Evolutionary conservation across 768 basidiomycete species (phyloP), one percentile per base, ranked within the genome.

Genomic region (Lactifluus rugatus): DNA sequence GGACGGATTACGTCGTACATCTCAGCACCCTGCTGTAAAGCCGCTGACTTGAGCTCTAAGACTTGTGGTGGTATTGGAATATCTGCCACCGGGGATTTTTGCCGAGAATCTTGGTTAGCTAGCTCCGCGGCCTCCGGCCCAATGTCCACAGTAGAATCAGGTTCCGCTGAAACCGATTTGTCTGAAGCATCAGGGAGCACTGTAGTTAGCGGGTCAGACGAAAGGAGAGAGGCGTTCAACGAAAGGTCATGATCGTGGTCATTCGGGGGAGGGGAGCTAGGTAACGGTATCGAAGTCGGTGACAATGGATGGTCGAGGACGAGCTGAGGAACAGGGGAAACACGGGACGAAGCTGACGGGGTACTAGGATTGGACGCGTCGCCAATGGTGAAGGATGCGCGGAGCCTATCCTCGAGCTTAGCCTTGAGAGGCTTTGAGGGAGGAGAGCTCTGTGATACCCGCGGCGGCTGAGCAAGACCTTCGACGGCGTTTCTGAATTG

Each of bases 401-500:
- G 79, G n/a, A 91, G 73, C 46, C 89, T 76, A 57, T 91, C 89
- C 70, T 91, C 89, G 2, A 91, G 73, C 23, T 78, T 85, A 8
- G 78, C 75, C 66, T 86, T 85, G 47, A 75, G 70, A 50, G 68
- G 52, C 17, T 58, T 49, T 23, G 45, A 52, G 23, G 63, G 51
- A 54, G 62, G 51, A 53, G 62, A 50, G 60, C 73, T 72, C 55
- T 74, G 69, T 52, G 74, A 68, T 36, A 71, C n/a, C n/a, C 72
- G 37, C 75, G 65, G 50, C n/a, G 73, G 75, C 48, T 81, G 78
- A 19, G 83, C 81, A 36, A 89, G 71, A 51, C 74, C 81, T 68
- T 90, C 89, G 17, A 91, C 84, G 59, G 83, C 85, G 57, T 84
- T 82, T 39, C 80, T 78, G 67, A 87, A 81, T 66, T 84, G 82